Evolutionary conservation across 2,329 filamentous ascomycete species (phyloP).

Genomic region (Dryadomyces sulphureus): DNA sequence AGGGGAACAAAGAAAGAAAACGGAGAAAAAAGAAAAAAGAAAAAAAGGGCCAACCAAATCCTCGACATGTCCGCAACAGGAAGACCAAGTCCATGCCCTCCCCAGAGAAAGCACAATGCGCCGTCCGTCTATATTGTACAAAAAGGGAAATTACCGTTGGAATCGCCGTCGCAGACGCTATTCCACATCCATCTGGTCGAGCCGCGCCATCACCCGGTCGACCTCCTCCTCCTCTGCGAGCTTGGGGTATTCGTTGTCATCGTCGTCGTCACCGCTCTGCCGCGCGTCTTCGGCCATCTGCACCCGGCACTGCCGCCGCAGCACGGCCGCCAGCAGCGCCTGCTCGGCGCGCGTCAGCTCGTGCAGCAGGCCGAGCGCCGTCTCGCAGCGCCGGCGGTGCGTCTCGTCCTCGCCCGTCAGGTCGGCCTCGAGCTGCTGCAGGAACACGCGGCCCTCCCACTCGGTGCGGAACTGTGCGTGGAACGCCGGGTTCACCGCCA

Average conservation of each 20-base stretch:
- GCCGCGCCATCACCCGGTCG: background rate
- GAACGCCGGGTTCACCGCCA: constrained; percentile 13
- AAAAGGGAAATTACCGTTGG: too few relatives aligned
- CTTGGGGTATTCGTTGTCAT: background rate
- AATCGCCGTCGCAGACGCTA: too few relatives aligned
- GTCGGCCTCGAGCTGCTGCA: background rate
- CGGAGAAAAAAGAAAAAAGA: background rate
- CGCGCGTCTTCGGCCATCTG: background rate
- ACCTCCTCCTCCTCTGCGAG: background rate
- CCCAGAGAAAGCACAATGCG: too few relatives aligned
- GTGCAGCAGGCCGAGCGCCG: background rate
- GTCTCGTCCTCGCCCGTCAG: background rate
- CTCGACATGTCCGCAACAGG: too few relatives aligned
- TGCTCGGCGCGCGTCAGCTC: background rate
- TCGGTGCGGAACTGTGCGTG: constrained; percentile 5
- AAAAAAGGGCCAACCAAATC: background rate
- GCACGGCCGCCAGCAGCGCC: background rate
- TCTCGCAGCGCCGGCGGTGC: background rate
- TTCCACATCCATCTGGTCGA: background rate
- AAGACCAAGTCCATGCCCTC: too few relatives aligned
- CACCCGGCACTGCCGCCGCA: background rate
- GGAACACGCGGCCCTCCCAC: constrained; percentile 6
- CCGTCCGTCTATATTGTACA: too few relatives aligned
- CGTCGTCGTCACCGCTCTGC: background rate
- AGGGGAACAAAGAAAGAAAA: background rate